phyloP scores from a whole-genome alignment of 139 green algal genomes.

The Tetraselmis chui region DNA sequence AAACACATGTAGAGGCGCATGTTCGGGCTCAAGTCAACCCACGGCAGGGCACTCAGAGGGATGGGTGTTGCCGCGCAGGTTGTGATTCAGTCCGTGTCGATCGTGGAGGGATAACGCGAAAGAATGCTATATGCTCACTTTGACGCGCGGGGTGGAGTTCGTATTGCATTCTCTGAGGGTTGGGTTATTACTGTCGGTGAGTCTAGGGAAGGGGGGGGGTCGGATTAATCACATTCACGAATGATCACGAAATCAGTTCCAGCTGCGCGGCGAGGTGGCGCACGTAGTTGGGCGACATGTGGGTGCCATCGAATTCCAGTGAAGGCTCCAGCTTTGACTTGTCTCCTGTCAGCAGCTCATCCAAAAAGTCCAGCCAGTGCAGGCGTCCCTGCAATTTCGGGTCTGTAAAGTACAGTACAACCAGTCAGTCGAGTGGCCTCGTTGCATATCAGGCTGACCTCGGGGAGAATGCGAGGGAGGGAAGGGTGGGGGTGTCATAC shows the following conservation, averaged over 20 bases:
- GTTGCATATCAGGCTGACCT: too few species aligned
- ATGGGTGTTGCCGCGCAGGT: background rate
- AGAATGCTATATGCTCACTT: background rate
- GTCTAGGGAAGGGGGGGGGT: too few species aligned
- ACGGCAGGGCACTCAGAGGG: too few species aligned
- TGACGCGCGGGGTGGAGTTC: background rate
- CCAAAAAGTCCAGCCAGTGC: constrained; percentile 59
- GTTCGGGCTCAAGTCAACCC: too few species aligned
- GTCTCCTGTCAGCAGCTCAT: constrained; percentile 33
- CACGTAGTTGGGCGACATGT: constrained; percentile 42
- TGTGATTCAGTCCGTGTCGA: background rate
- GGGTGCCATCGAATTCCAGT: constrained; percentile 53
- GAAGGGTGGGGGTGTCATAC: constrained; percentile 5
- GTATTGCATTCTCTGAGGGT: too few species aligned
- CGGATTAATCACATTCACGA: too few species aligned
- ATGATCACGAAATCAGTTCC: background rate
- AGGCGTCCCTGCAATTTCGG: constrained; percentile 11
- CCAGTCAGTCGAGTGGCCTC: too few species aligned
- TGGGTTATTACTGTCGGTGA: too few species aligned
- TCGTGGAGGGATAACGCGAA: background rate
- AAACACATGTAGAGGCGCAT: too few species aligned
- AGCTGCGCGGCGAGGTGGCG: constrained; percentile 14
- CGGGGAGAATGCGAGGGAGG: too few species aligned
- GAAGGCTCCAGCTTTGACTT: constrained; percentile 17
- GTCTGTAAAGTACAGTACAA: constrained; percentile 7